Percentiles rank a stretch among this genome's conserved stretches.
These are phyloP conservation scores for Psilocybe sp. DNA, from an alignment of 768 basidiomycete species.

Conservation along the genomic window DNA sequence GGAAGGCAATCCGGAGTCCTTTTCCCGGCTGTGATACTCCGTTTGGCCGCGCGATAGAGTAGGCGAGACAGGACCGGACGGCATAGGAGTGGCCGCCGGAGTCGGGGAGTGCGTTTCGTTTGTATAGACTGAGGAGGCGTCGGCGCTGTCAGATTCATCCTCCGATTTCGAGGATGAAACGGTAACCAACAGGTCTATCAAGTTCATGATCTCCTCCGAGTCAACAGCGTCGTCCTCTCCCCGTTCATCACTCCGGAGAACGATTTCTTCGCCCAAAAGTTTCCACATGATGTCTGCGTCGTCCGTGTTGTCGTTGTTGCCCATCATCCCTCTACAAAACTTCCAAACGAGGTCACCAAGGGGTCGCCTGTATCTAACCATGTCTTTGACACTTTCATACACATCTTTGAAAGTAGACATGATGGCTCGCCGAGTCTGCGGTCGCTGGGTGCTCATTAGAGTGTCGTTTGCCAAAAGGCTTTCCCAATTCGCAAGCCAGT, in stretches of 20 bases:
- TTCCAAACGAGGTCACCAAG: constrained; percentile 53
- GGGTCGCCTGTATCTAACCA: constrained; percentile 58
- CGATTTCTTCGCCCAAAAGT: constrained; percentile 68
- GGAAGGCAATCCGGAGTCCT: constrained; percentile 44
- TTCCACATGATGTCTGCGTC: constrained; percentile 48
- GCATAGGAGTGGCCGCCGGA: constrained; percentile 13
- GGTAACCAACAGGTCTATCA: constrained; percentile 40
- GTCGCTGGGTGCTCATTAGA: constrained; percentile 40
- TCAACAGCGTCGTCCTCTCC: constrained; percentile 19
- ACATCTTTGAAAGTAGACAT: constrained; percentile 56
- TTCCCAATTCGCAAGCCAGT: constrained; percentile 71
- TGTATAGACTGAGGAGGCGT: constrained; percentile 36
- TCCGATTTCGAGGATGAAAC: constrained; percentile 35
- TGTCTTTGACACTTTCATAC: constrained; percentile 68
- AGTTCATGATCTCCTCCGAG: constrained; percentile 19
- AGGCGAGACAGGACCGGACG: constrained; percentile 45
- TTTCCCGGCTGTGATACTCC: constrained; percentile 42
- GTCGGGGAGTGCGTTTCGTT: constrained; percentile 35
- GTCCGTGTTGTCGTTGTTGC: constrained; percentile 27
- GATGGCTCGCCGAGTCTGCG: constrained; percentile 52
- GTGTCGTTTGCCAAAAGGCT: constrained; percentile 48
- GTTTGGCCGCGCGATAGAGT: constrained; percentile 56
- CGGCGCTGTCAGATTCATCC: constrained; percentile 40
- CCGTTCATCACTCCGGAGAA: constrained; percentile 47
- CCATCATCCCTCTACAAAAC: constrained; percentile 30